Conservation (phyloP, 2,329 filamentous ascomycete species). For the Scytalidium sp. region DNA sequence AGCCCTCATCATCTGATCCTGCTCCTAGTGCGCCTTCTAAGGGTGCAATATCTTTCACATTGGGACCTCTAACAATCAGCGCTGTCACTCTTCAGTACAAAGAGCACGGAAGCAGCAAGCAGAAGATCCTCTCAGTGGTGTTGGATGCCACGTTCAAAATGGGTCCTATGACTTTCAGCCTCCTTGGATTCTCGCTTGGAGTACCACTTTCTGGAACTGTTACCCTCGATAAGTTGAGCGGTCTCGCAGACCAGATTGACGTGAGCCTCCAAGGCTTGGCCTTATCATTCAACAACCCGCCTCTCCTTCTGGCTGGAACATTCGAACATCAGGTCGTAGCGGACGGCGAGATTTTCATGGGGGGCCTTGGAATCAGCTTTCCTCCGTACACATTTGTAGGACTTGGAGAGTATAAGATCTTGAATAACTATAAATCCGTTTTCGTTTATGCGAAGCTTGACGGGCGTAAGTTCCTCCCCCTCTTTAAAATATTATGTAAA, state of each 20-base stretch:
- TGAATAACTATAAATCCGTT: constrained; percentile 18
- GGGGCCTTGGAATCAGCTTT: constrained; percentile 33
- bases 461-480: too few relatives aligned
- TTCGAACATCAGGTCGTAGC: constrained; percentile 23
- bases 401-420: constrained; percentile 35
- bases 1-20: too few relatives aligned
- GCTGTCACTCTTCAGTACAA: constrained; percentile 3
- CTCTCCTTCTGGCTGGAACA: constrained; percentile 33
- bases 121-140: not conserved
- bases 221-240: constrained; percentile 4
- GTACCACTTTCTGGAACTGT: not conserved
- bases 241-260: too few relatives aligned
- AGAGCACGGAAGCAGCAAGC: too few relatives aligned
- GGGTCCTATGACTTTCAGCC: constrained; percentile 5
- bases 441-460: constrained; percentile 37
- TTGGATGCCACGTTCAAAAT: constrained; percentile 9
- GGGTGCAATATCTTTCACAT: not conserved
- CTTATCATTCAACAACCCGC: constrained; percentile 30
- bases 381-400: constrained; percentile 35
- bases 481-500: too few relatives aligned
- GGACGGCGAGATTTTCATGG: constrained; percentile 26
- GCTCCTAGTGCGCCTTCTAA: constrained; percentile 5
- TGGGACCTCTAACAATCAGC: constrained; percentile 1
- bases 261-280: constrained; percentile 30
- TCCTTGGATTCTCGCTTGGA: constrained; percentile 4